Evolutionary conservation across 2,329 filamentous ascomycete genomes (phyloP).

Genomic region (Colletotrichum ledebouriae): DNA sequence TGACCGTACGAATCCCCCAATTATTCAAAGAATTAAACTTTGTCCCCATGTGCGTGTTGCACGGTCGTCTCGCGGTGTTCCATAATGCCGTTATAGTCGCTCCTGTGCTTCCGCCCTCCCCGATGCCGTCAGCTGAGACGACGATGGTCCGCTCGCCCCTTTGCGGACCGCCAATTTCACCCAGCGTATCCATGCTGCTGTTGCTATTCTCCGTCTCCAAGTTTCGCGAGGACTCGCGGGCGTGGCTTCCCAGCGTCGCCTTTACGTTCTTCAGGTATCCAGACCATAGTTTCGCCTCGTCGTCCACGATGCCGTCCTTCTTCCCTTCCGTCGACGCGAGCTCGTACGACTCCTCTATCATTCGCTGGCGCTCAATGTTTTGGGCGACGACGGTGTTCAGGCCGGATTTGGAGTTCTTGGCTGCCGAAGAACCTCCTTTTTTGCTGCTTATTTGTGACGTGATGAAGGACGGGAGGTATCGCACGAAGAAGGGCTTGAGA

Average conservation of each 20-base stretch:
- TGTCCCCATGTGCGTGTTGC: not conserved
- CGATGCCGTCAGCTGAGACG: conserved; percentile 1
- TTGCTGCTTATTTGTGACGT: conserved; percentile 17
- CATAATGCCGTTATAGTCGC: conserved; percentile 6
- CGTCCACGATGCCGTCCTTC: conserved; percentile 22
- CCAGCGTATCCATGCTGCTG: conserved; percentile 15
- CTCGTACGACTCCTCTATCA: conserved; percentile 32
- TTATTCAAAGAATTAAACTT: too few species aligned
- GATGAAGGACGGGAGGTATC: conserved; percentile 39
- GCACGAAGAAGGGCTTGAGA: conserved; percentile 43
- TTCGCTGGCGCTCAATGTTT: conserved; percentile 37
- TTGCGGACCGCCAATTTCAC: conserved; percentile 6
- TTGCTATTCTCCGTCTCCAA: conserved; percentile 8
- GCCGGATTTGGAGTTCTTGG: not conserved
- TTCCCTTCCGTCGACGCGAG: conserved; percentile 28
- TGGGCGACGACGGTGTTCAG: conserved; percentile 27
- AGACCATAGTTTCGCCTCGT: conserved; percentile 41
- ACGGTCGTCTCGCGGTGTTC: conserved; percentile 22
- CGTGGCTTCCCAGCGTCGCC: not conserved
- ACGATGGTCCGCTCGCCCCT: conserved; percentile 1
- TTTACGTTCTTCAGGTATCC: conserved; percentile 8
- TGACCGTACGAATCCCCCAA: not conserved
- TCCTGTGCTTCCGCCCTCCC: not conserved
- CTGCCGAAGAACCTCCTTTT: not conserved
- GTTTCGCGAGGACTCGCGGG: not conserved